Conservation (phyloP, 441 rosid genomes). For the Kokia cookei region DNA sequence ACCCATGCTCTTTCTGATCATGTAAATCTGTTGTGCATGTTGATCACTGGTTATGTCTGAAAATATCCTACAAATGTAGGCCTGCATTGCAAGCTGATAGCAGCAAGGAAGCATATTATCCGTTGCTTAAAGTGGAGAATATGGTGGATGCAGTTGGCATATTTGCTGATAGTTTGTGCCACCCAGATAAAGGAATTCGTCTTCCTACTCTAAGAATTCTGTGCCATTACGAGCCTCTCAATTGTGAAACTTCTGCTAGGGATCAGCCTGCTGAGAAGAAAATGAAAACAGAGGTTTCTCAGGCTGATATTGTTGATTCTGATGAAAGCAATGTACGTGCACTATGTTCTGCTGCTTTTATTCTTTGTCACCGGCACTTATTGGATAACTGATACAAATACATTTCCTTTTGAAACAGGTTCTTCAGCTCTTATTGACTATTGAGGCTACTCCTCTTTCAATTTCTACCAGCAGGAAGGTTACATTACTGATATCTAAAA, state of each 20-base stretch:
- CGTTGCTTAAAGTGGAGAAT: conserved; percentile 44
- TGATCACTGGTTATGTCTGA: conserved; percentile 6
- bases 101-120: conserved; percentile 23
- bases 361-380: neutral
- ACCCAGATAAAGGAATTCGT: conserved; percentile 65
- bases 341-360: neutral
- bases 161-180: conserved; percentile 71
- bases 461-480: conserved; percentile 63
- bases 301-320: conserved; percentile 13
- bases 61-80: conserved; percentile 30
- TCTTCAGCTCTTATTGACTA: conserved; percentile 53
- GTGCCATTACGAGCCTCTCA: conserved; percentile 57
- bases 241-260: conserved; percentile 17
- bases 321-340: conserved; percentile 50
- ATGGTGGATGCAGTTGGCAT: conserved; percentile 36
- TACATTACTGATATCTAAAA: conserved; percentile 45
- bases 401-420: conserved; percentile 49
- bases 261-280: conserved; percentile 46
- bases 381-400: conserved; percentile 1
- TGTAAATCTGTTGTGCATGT: neutral
- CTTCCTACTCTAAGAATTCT: conserved; percentile 70
- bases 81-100: conserved; percentile 28
- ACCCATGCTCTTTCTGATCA: neutral
- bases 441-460: conserved; percentile 68
- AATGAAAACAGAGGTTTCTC: conserved; percentile 45